Evolutionary conservation across 257 asterid species (phyloP), one percentile per base, ranked within the genome.

Genomic region (Fraxinus quadrangulata): DNA sequence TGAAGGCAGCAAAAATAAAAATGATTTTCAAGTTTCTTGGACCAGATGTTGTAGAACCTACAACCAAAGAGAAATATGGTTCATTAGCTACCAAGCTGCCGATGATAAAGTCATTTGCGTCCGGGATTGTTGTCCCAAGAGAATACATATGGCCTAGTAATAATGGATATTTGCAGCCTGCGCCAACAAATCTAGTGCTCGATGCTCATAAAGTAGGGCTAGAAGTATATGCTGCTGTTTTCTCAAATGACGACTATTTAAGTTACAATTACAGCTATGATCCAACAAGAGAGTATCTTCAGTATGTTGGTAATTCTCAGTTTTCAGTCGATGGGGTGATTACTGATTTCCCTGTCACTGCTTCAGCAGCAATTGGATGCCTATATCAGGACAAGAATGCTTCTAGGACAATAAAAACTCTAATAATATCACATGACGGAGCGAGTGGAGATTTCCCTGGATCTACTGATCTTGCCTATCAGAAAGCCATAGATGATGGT

Each of bases 381-480:
- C 82, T 96, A 49, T 81, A 87, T 36, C 82, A 67, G 67, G 80
- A 85, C 86, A 81, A 72, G 84, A 90, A 88, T 40, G 89, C 97
- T 45, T 7, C 94, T 5, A 87, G 92, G 76, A 54, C 16, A 30
- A 13, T 85, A 6, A 73, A 79, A 54, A 37, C 85, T 83, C 82
- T 86, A 74, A 78, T 93, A 85, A 90, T 93, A 87, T 85, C 99
- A 49, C 92, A 93, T 75, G 90, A 91, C 23, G 99, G 99, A 80
- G 98, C 97, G 8, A 93, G 97, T 72, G 98, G 97, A 59, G 98
- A 93, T 80, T 90, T 73, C 84, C 96, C 98, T 0, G 97, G 97
- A 24, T 81, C 93, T 13, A 84, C 89, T 49, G 97, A 96, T 89
- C 88, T 93, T 28, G 99, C 99, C 40, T 96, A 88, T 75, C 91